Base-by-base conservation (phyloP, 176 grass and related monocot genomes). In the Juncus effusus region DNA sequence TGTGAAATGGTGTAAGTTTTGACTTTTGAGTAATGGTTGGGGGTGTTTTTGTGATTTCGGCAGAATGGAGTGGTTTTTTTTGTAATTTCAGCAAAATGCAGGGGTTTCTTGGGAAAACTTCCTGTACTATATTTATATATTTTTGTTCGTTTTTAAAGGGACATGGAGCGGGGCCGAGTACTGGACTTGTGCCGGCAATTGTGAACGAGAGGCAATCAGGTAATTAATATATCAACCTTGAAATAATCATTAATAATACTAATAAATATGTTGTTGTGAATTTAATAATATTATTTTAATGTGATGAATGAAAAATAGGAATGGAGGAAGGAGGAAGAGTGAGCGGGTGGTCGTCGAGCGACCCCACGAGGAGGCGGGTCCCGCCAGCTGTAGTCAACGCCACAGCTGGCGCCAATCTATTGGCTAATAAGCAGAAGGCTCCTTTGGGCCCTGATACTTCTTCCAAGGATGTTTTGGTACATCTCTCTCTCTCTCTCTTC, bases 271-370 rank as follows among this genome's bases (percentile, higher is more conserved):
- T 47, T 47, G 44, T 37, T 56, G 10, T 42, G 56, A 54, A 56
- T 54, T 75, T 40, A 76, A 73, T 42, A 14, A 14, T 74, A 59
- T n/a, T 71, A 77, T 59, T 63, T 70, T 16, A 28, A 28, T 28
- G 19, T 28, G 19, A 28, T 28, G 19, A 28, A 28, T 28, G 19
- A 28, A 28, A 67, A 77, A 75, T 63, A 90, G 95, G 95, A 76
- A 61, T 9, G 4, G 44, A 44, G 0, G 95, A 83, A 65, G 95
- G 87, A 94, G 89, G 81, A 51, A 84, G 95, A 67, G 79, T 67
- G 14, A 87, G 81, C 80, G 94, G 88, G 58, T 99, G 89, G 95
- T 86, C 89, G 56, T 79, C 89, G 42, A 85, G 83, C 64, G 88
- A 93, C 59, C 80, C 75, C 38, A 68, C 81, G 13, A 56, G 78